Conservation (phyloP, 2,329 filamentous ascomycete genomes). For the Didymella exigua region DNA sequence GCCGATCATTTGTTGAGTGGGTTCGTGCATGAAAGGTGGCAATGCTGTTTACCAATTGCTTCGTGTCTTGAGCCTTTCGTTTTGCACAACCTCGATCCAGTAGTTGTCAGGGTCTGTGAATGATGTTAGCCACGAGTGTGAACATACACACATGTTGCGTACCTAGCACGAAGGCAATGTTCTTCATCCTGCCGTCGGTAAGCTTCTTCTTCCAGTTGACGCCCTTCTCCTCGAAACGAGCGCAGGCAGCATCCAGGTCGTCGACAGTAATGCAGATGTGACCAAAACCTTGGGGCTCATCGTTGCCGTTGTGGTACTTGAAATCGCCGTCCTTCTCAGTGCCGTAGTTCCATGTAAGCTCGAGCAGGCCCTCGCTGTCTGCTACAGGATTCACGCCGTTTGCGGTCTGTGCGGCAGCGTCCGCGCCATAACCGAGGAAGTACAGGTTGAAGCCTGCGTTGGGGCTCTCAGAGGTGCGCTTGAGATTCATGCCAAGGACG, state of each 20-base stretch:
- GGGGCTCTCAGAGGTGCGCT: conserved; percentile 73
- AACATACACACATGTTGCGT: conserved; percentile 18
- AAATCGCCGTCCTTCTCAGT: conserved; percentile 86
- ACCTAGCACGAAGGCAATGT: conserved; percentile 86
- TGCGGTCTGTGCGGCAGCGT: conserved; percentile 57
- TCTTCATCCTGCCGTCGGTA: conserved; percentile 89
- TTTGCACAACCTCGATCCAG: conserved; percentile 81
- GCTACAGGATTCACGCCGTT: conserved; percentile 65
- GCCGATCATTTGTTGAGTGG: conserved; percentile 17
- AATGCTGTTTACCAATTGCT: conserved; percentile 44
- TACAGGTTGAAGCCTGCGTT: conserved; percentile 84
- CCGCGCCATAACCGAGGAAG: conserved; percentile 77
- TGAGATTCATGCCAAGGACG: conserved; percentile 82
- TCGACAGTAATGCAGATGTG: conserved; percentile 91
- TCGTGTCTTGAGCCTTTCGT: conserved; percentile 65
- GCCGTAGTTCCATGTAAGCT: conserved; percentile 83
- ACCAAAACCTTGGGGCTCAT: conserved; percentile 89
- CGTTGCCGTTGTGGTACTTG: conserved; percentile 90
- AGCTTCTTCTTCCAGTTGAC: conserved; percentile 95
- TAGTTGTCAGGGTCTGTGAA: conserved; percentile 73
- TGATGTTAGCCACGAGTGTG: conserved; percentile 15
- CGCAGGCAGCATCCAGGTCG: conserved; percentile 84
- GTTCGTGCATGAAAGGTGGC: conserved; percentile 18
- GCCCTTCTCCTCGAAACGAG: conserved; percentile 79
- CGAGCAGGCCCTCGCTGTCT: conserved; percentile 80